phyloP scores from a whole-genome alignment of 2,329 filamentous ascomycete genomes.

The Pseudocercospora vitis region DNA sequence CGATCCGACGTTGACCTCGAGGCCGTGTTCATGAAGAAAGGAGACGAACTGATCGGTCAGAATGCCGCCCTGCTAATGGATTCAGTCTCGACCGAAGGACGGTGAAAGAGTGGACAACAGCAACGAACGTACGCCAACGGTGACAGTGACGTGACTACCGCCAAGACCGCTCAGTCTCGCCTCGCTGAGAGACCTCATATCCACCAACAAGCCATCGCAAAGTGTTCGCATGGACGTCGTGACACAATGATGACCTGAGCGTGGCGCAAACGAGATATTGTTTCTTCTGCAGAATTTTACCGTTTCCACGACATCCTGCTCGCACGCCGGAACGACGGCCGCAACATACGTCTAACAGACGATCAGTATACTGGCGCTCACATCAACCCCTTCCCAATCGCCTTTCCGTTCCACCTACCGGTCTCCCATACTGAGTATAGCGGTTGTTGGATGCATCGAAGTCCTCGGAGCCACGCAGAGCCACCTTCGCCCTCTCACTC shows the following conservation, averaged over 20 bases:
- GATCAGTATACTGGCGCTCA: background rate
- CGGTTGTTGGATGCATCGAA: constrained; percentile 4
- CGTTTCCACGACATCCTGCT: constrained; percentile 8
- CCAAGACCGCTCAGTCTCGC: background rate
- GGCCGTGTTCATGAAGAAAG: constrained; percentile 6
- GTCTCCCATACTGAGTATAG: constrained; percentile 13
- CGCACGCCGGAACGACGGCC: background rate
- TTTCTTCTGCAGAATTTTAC: constrained; percentile 6
- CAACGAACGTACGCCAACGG: too few species aligned
- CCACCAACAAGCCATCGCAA: constrained; percentile 8
- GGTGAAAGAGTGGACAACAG: too few species aligned
- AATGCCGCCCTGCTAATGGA: constrained; percentile 4
- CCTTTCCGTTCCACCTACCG: background rate
- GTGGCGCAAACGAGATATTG: constrained; percentile 4
- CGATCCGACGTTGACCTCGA: constrained; percentile 9
- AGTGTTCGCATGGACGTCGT: constrained; percentile 10
- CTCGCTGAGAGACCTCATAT: constrained; percentile 5
- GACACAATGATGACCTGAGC: constrained; percentile 10
- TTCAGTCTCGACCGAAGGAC: too few species aligned
- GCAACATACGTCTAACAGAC: background rate
- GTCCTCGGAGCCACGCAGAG: background rate
- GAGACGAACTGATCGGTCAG: constrained; percentile 8
- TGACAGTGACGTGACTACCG: constrained; percentile 1
- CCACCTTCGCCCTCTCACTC: background rate
- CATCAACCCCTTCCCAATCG: background rate